phyloP scores from a whole-genome alignment of 768 basidiomycete genomes.

The Suillus tomentosus region DNA sequence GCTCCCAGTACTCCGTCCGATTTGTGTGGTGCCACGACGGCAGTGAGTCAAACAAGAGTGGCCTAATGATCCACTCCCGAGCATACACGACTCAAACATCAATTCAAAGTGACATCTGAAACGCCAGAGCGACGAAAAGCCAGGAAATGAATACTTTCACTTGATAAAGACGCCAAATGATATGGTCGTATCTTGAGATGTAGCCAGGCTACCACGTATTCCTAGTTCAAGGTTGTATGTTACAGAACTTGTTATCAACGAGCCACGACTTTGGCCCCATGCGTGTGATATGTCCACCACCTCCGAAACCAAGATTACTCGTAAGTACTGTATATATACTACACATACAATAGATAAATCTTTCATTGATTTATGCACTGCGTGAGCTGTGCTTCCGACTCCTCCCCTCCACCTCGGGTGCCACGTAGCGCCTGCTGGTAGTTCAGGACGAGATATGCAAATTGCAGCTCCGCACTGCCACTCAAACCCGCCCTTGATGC shows the following conservation, averaged over 20 bases:
- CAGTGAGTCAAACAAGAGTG: slow-evolving; percentile 26
- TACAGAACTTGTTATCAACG: slow-evolving; percentile 8
- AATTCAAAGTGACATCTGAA: slow-evolving; percentile 22
- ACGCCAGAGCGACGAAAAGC: slow-evolving; percentile 14
- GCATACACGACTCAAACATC: slow-evolving; percentile 30
- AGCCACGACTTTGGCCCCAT: slow-evolving; percentile 10
- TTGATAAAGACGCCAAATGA: slow-evolving; percentile 25
- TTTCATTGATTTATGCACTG: slow-evolving; percentile 34
- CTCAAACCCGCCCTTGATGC: slow-evolving; percentile 28
- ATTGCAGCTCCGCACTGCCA: slow-evolving; percentile 23
- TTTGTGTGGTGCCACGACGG: slow-evolving; percentile 29
- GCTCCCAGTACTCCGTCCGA: slow-evolving; percentile 22
- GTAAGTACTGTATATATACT: slow-evolving; percentile 8
- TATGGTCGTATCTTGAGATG: slow-evolving; percentile 15
- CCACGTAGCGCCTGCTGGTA: slow-evolving; percentile 28
- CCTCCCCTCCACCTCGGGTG: slow-evolving; percentile 26
- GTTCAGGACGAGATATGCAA: slow-evolving; percentile 34
- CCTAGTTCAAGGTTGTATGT: slow-evolving; percentile 27
- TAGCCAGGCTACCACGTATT: slow-evolving; percentile 28
- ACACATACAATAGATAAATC: not conserved
- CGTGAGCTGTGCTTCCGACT: slow-evolving; percentile 24
- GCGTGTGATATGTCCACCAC: slow-evolving; percentile 11
- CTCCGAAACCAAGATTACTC: slow-evolving; percentile 3
- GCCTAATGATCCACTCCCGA: slow-evolving; percentile 21
- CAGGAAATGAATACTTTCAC: slow-evolving; percentile 24